Evolutionary conservation across 1,139 yeast species (phyloP).

Genomic region (Protomyces pachydermus): DNA sequence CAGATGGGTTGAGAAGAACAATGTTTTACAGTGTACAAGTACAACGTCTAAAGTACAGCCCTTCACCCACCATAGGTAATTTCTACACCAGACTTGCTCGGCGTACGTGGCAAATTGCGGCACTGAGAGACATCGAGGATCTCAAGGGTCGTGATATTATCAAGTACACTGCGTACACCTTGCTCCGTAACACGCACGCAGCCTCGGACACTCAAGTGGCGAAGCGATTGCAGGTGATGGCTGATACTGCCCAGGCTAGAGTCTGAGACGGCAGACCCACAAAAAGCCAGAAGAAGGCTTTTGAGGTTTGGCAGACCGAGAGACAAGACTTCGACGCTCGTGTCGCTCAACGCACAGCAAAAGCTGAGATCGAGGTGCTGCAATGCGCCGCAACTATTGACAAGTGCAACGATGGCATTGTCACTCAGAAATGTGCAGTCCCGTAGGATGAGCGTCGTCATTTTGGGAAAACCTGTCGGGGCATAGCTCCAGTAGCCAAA

Average conservation of each 20-base stretch:
- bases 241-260: constrained; percentile 61
- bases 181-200: constrained; percentile 71
- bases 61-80: constrained; percentile 8
- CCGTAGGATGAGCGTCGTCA: constrained; percentile 52
- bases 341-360: constrained; percentile 69
- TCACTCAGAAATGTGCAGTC: constrained; percentile 74
- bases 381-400: constrained; percentile 56
- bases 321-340: constrained; percentile 60
- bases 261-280: constrained; percentile 77
- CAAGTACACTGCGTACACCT: constrained; percentile 61
- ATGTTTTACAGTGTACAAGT: background rate
- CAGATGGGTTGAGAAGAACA: no score
- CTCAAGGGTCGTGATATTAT: constrained; percentile 53
- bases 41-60: background rate
- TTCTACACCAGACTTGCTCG: background rate
- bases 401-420: constrained; percentile 56
- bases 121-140: constrained; percentile 65
- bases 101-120: constrained; percentile 45
- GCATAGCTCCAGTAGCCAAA: constrained; percentile 58
- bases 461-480: constrained; percentile 47
- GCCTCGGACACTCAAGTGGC: constrained; percentile 54
- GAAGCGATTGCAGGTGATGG: constrained; percentile 49
- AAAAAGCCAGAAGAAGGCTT: constrained; percentile 58
- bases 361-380: constrained; percentile 59
- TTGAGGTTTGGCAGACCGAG: constrained; percentile 57